These are phyloP conservation scores for Kodamaea suecica DNA, from an alignment of 1,139 yeast species.

Conservation along the genomic window DNA sequence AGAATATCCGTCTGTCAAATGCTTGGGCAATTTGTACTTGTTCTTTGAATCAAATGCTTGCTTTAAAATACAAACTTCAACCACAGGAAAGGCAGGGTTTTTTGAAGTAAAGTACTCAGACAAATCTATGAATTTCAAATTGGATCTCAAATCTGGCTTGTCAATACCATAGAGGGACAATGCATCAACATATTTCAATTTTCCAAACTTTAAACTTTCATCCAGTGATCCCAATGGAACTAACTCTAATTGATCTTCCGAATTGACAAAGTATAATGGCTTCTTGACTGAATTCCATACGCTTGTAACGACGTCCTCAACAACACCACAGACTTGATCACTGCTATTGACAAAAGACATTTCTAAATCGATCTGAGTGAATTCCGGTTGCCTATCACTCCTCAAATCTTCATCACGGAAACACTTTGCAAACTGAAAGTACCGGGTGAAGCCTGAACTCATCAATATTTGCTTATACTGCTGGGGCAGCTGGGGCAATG, in stretches of 20 bases:
- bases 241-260: conserved; percentile 22
- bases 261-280: conserved; percentile 36
- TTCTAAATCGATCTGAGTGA: conserved; percentile 92
- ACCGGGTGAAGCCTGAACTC: conserved; percentile 87
- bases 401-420: conserved; percentile 95
- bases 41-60: conserved; percentile 39
- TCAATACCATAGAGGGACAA: conserved; percentile 81
- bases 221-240: conserved; percentile 11
- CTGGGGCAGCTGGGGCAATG: conserved; percentile 96
- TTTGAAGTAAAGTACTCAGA: conserved; percentile 38
- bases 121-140: conserved; percentile 50
- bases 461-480: conserved; percentile 91
- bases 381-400: conserved; percentile 95
- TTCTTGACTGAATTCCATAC: conserved; percentile 55
- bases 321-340: conserved; percentile 62
- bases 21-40: conserved; percentile 35
- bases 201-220: conserved; percentile 31
- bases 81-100: conserved; percentile 51
- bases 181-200: conserved; percentile 64
- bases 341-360: conserved; percentile 75
- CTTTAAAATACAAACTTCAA: conserved; percentile 68
- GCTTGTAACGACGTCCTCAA: conserved; percentile 53
- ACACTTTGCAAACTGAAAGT: conserved; percentile 90
- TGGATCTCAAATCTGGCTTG: conserved; percentile 84
- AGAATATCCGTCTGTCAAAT: conserved; percentile 50